A percentile compares a stretch with the other conserved stretches of the same genome.
Conservation (phyloP, 495 filamentous ascomycete genomes). For the Extremus antarcticus region DNA sequence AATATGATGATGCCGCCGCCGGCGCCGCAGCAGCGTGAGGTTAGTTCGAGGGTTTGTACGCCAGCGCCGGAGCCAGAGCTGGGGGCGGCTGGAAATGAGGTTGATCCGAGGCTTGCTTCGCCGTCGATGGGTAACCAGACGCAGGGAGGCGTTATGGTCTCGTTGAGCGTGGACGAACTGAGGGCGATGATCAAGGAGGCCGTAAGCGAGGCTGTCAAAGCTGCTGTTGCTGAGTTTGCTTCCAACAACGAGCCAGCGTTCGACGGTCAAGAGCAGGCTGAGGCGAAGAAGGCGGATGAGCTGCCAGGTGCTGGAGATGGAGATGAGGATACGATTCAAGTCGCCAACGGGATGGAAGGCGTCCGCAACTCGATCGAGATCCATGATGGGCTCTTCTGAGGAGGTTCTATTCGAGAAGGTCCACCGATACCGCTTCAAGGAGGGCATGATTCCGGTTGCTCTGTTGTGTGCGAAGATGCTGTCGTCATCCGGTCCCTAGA, state of each 20-base stretch:
- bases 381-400: background rate
- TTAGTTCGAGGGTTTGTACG: conserved; percentile 15
- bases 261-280: background rate
- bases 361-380: background rate
- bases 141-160: conserved; percentile 2
- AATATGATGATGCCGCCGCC: background rate
- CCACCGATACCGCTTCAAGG: no score
- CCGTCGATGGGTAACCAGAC: background rate
- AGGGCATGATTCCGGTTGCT: background rate
- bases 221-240: background rate
- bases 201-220: conserved; percentile 11
- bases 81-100: background rate
- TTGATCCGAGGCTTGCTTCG: conserved; percentile 7
- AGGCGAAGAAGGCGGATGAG: background rate
- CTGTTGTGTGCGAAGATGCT: background rate
- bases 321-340: background rate
- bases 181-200: conserved; percentile 14
- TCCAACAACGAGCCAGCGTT: background rate
- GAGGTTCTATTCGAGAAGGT: no score
- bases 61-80: conserved; percentile 4
- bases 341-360: background rate
- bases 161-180: conserved; percentile 11
- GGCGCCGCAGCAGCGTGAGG: no score
- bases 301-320: background rate
- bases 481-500: background rate